phyloP scores from a whole-genome alignment of 805 yeast species.

The Myxozyma melibiosi region DNA sequence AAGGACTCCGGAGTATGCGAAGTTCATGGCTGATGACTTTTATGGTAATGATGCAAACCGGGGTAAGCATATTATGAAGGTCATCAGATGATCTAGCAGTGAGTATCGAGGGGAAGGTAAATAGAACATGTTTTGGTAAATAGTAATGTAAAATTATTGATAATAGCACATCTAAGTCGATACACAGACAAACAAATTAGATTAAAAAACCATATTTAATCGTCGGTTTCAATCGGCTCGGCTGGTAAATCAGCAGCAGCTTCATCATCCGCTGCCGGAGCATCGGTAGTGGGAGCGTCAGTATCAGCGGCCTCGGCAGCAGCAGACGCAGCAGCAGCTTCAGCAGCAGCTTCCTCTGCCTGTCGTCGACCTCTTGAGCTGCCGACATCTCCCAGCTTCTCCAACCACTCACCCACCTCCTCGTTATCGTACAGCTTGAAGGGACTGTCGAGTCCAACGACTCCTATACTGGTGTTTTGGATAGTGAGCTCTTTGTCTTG shows the following conservation, averaged over 20 bases:
- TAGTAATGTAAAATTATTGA: neutral
- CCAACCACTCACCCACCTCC: slow-evolving; percentile 80
- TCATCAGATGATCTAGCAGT: neutral
- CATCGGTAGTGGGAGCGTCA: slow-evolving; percentile 19
- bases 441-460: slow-evolving; percentile 79
- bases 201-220: neutral
- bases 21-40: slow-evolving; percentile 57
- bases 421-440: slow-evolving; percentile 87
- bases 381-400: slow-evolving; percentile 53
- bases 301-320: slow-evolving; percentile 2
- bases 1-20: slow-evolving; percentile 51
- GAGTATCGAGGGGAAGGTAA: too few species aligned
- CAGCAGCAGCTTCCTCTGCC: slow-evolving; percentile 10
- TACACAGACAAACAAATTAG: neutral
- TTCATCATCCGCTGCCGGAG: slow-evolving; percentile 10
- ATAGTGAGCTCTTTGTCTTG: slow-evolving; percentile 89
- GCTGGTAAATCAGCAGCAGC: slow-evolving; percentile 12
- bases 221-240: slow-evolving; percentile 32
- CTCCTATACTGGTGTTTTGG: slow-evolving; percentile 85
- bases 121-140: neutral
- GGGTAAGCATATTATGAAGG: slow-evolving; percentile 15
- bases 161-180: neutral
- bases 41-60: slow-evolving; percentile 63
- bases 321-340: slow-evolving; percentile 12
- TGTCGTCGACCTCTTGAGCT: slow-evolving; percentile 27